Base-by-base conservation (phyloP, 2,329 filamentous ascomycete species). In the Monosporascus sp. region DNA sequence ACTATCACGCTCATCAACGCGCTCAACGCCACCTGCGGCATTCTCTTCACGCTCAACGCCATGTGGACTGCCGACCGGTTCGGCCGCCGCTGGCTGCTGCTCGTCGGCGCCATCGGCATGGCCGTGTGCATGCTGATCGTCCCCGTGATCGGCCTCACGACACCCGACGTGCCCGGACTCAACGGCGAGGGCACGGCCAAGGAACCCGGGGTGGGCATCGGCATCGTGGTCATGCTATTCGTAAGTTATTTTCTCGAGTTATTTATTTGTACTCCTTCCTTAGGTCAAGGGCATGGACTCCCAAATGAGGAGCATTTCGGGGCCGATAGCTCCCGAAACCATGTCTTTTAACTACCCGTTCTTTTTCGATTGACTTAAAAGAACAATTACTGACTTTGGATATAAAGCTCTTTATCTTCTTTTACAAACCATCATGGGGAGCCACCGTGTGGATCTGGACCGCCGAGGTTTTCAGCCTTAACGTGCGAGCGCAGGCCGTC, bases 1-100 rank as follows among this genome's bases (percentile, higher is more conserved):
- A 83, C 78, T 22, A 88, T 89, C 65, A 83, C 84, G 57, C 74
- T 89, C 34, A 89, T 89, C 74, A 89, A 89, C 66, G 86, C 86
- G 4, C 74, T 89, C 51, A 89, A 89, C 65, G 85, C 85, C 41
- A 89, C 85, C 6, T 86, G 84, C 59, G 84, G 84, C 52, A 89
- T 89, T 57, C 55, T 89, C 22, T 89, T 89, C 70, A 89, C 86
- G 0, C 74, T 89, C 45, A 89, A 88, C 59, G 85, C 86, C 15
- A 80, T 84, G 38, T 89, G 86, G 85, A 87, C 84, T 5, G 83
- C 87, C 36, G 86, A 89, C 66, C 79, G 85, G 48, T 89, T 85
- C 59, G 86, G 86, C 38, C 79, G 86, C 50, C 85, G 85, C 61
- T 84, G 85, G 74, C 73, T 89, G 53, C 78, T 90, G 62, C 84